These are phyloP conservation scores for Cutaneotrichosporon cutaneum DNA, from an alignment of 1,284 basidiomycete species.

Conservation along the genomic window DNA sequence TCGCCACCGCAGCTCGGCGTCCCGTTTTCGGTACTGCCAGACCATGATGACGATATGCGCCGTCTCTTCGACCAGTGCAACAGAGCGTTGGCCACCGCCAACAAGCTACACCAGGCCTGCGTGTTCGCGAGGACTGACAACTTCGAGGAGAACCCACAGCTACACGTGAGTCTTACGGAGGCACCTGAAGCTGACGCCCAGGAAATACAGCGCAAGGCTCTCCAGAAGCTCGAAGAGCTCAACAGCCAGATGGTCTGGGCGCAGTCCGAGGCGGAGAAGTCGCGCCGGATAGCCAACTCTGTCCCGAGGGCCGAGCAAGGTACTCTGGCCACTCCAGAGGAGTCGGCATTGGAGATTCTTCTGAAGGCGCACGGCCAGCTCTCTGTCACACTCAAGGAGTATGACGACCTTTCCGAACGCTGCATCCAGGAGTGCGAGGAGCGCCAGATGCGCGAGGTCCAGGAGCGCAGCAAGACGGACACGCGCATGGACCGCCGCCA, in stretches of 20 bases:
- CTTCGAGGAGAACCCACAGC: constrained; percentile 37
- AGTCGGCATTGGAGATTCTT: constrained; percentile 42
- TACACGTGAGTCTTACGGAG: constrained; percentile 34
- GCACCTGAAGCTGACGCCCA: constrained; percentile 22
- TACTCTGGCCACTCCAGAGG: constrained; percentile 30
- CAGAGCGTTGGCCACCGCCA: constrained; percentile 42
- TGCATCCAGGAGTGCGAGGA: constrained; percentile 44
- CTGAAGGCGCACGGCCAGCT: constrained; percentile 45
- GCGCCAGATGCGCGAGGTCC: constrained; percentile 42
- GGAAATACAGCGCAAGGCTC: constrained; percentile 52
- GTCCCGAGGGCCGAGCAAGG: not conserved
- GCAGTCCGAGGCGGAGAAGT: constrained; percentile 50
- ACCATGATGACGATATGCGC: constrained; percentile 42
- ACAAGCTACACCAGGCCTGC: constrained; percentile 42
- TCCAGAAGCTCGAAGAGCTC: constrained; percentile 50
- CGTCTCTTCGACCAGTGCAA: constrained; percentile 44
- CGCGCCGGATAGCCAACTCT: constrained; percentile 32
- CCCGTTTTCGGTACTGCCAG: constrained; percentile 37
- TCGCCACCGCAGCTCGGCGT: constrained; percentile 23
- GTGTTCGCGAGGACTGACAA: constrained; percentile 41
- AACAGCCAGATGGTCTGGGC: constrained; percentile 55
- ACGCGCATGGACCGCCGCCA: constrained; percentile 42
- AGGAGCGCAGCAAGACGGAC: constrained; percentile 52
- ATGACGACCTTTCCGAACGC: constrained; percentile 46
- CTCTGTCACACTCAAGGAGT: constrained; percentile 42